Conservation (phyloP, 495 filamentous ascomycete species). For the Tuber magnatum region DNA sequence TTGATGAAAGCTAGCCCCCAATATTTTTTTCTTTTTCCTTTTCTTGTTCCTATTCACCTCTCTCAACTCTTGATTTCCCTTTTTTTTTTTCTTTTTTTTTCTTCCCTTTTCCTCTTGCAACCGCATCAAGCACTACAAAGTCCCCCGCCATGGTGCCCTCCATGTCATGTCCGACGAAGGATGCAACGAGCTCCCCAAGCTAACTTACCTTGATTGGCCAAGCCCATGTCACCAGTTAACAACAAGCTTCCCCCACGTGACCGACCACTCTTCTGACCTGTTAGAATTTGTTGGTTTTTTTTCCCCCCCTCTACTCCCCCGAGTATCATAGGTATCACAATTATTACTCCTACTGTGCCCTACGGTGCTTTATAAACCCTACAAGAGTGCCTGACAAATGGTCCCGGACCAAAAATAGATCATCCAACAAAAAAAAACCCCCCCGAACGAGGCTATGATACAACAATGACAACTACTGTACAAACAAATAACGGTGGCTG, state of each 20-base stretch:
- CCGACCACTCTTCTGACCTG: neutral
- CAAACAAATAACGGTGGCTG: no score
- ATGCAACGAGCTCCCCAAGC: neutral
- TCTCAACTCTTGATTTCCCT: neutral
- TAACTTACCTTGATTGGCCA: neutral
- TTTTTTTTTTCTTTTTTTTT: no score
- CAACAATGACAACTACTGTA: no score
- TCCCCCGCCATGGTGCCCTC: neutral
- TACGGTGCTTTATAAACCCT: no score
- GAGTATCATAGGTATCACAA: no score
- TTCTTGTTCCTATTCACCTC: neutral
- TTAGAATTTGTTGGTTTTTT: conserved; percentile 1
- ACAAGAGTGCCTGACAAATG: no score
- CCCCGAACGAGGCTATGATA: no score
- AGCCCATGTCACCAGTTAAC: neutral
- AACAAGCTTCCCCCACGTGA: neutral
- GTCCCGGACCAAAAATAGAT: no score
- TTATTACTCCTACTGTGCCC: no score
- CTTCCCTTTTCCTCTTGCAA: neutral
- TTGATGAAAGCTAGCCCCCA: neutral
- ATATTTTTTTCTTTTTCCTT: neutral
- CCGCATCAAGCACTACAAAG: neutral
- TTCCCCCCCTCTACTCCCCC: neutral
- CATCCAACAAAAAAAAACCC: no score
- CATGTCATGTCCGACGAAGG: neutral